A percentile compares a stretch with the other conserved stretches of the same genome.
These are phyloP conservation scores for Talaromyces atroroseus DNA, from an alignment of 2,329 filamentous ascomycete species.

Conservation along the genomic window DNA sequence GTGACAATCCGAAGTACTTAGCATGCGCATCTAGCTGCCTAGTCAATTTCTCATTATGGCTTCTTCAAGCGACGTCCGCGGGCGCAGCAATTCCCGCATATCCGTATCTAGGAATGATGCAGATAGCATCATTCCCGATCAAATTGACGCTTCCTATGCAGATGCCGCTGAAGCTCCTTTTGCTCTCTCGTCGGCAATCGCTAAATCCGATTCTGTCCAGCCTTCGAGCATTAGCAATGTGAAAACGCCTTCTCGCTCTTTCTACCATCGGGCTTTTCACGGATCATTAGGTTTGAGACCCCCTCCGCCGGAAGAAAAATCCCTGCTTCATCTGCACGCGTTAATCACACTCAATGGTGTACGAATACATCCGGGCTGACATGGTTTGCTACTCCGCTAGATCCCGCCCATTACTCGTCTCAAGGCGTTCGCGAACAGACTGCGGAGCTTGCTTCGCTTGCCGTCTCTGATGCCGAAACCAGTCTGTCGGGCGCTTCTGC, in stretches of 20 bases:
- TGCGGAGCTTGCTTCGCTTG: slow-evolving; percentile 77
- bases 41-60: neutral
- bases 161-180: neutral
- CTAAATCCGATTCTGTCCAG: slow-evolving; percentile 16
- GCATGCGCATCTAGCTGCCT: neutral
- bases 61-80: slow-evolving; percentile 7
- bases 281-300: slow-evolving; percentile 31
- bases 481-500: slow-evolving; percentile 23
- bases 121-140: slow-evolving; percentile 4
- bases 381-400: slow-evolving; percentile 32
- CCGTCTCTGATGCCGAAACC: slow-evolving; percentile 55
- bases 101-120: neutral
- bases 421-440: slow-evolving; percentile 79
- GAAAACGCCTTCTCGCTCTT: slow-evolving; percentile 41
- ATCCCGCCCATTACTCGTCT: slow-evolving; percentile 67
- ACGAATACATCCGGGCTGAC: neutral
- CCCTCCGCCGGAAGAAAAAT: too few relatives aligned
- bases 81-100: slow-evolving; percentile 9
- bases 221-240: slow-evolving; percentile 28
- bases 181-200: neutral
- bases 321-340: too few relatives aligned
- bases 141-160: slow-evolving; percentile 4
- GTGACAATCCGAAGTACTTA: neutral
- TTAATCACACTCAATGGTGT: too few relatives aligned
- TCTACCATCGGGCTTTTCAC: slow-evolving; percentile 42